Base-by-base conservation (phyloP, 495 filamentous ascomycete genomes). In the Rostrohypoxylon terebratum region DNA sequence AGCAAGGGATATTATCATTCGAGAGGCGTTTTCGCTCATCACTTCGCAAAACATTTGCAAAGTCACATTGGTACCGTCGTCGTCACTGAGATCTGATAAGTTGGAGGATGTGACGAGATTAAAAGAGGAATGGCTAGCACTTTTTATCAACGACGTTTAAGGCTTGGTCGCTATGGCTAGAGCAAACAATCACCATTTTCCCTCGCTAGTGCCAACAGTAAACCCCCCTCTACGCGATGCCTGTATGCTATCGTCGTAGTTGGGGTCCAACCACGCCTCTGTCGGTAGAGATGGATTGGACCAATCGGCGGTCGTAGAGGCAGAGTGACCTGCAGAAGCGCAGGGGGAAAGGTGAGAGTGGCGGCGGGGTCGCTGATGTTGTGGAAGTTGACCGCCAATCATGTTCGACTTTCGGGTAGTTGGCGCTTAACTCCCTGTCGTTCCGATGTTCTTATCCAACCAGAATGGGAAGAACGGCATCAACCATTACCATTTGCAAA, bases 341-440 rank as follows among this genome's bases (percentile, higher is more conserved):
- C 66, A 74, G 59, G 71, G 71, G 57, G 68, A 40, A 4, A 63
- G 28, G 47, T 48, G 14, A 45, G 42, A 45, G 42, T 45, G 42
- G 42, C 40, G 66, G 71, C 66, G 71, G 71, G 66, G 71, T 70
- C 31, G 62, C 62, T 69, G 66, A 70, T 66, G 66, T 40, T 63
- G 66, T 55, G 59, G 34, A 34, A 74, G 33, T 50, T 38, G 14
- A 60, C 23, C 18, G 44, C 71, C 71, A 74, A 74, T 74, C 71
- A 74, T 44, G 61, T 66, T 23, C 50, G 16, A 23, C 8, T 9
- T 44, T 69, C 57, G 28, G 69, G 40, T 61, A 51, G 50, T 67
- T 61, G 71, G 71, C 71, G 71, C 71, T 74, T 74, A 74, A 69
- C 36, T 62, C 62, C 71, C 66, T 74, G 71, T 69, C 66, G 31